These are phyloP conservation scores for Setaria viridis DNA, from an alignment of 202 grass and related monocot species.

Conservation along the genomic window DNA sequence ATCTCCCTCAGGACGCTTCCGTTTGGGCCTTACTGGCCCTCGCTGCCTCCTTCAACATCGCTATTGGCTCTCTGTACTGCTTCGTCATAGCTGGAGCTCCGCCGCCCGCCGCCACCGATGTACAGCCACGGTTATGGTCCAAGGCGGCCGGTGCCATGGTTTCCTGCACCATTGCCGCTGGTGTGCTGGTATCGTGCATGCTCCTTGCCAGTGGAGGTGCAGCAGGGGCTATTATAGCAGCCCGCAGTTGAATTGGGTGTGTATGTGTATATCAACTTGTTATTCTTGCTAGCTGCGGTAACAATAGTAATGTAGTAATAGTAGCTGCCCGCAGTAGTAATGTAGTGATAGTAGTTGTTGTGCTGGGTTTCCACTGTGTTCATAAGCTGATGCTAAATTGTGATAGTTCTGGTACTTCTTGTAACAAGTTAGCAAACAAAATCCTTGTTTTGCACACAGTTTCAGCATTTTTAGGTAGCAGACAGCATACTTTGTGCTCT, in stretches of 20 bases:
- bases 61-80: background rate
- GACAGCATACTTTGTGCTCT: background rate
- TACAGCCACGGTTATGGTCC: background rate
- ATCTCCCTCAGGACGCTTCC: background rate
- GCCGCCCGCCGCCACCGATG: background rate
- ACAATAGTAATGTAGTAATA: background rate
- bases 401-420: background rate
- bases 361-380: background rate
- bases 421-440: background rate
- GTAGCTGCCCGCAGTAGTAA: background rate
- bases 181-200: background rate
- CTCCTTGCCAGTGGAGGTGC: background rate
- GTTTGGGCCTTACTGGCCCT: background rate
- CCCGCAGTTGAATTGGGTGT: background rate
- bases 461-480: background rate
- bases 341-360: background rate
- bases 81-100: background rate
- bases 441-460: background rate
- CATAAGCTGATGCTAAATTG: background rate
- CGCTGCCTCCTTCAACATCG: background rate
- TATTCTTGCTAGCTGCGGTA: background rate
- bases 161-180: background rate
- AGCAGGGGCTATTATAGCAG: background rate
- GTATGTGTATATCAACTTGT: background rate
- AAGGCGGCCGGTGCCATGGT: background rate